Evolutionary conservation across 768 basidiomycete genomes (phyloP), one percentile per base, ranked within the genome.

Genomic region (Trametopsis cervina): DNA sequence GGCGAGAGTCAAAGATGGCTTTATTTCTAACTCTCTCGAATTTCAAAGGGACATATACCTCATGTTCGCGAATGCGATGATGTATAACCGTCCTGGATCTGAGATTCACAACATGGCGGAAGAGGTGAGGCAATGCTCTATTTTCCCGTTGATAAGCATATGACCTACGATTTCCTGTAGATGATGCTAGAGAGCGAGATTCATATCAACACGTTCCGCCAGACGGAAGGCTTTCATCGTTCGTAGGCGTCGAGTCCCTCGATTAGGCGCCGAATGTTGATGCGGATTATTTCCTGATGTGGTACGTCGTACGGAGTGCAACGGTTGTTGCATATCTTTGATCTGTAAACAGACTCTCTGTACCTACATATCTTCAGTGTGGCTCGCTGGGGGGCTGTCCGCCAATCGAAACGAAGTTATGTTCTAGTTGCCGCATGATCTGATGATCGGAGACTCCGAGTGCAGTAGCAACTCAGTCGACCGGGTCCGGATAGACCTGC

Each of bases 31-130:
- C 55, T 87, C 89, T 1, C 73, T 85, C 25, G 92, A 97, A 61
- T 96, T 85, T 58, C 87, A 94, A 61, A 74, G 91, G 53, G 95
- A 96, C 57, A 78, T 94, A 9, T 85, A 81, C 60, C 72, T 96
- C 53, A 95, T 97, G 85, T 95, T 96, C 65, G 88, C 91, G 6
- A 97, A 98, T 63, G 89, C 95, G 4, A 85, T 95, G 81, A 91
- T 97, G 87, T 98, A 92, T 64, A 98, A 98, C 55, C 72, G 84
- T 40, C 86, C 89, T 1, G 81, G 80, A 3, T 87, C 85, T 13
- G 88, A 90, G 60, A 84, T 95, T n/a, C 81, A 84, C 53, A 74
- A 72, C 44, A 95, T 94, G 89, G 89, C 94, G 4, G 82, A 90
- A 62, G 89, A 93, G 72, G 92, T 93, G 60, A 66, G 85, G 12